These are phyloP conservation scores for Clarireedia hainanense DNA, from an alignment of 2,329 filamentous ascomycete genomes.

Conservation along the genomic window DNA sequence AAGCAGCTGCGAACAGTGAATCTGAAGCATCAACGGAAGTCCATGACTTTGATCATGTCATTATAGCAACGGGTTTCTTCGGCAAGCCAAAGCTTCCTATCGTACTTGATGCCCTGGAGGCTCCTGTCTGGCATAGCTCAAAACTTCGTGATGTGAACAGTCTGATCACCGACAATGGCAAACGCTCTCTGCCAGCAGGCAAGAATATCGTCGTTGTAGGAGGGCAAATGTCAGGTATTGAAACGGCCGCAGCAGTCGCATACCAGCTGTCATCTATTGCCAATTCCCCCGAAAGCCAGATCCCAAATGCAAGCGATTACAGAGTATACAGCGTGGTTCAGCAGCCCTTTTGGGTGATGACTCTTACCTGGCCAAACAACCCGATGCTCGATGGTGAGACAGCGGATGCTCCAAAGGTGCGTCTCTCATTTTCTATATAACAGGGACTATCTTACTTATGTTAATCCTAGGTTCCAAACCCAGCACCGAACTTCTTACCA, in stretches of 20 bases:
- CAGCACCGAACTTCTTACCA: constrained; percentile 58
- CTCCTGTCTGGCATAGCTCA: constrained; percentile 59
- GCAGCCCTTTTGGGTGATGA: constrained; percentile 65
- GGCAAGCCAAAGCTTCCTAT: constrained; percentile 49
- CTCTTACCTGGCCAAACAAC: constrained; percentile 37
- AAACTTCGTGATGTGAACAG: constrained; percentile 48
- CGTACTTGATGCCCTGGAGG: constrained; percentile 29
- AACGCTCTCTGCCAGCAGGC: constrained; percentile 26
- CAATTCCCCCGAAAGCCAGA: constrained; percentile 41
- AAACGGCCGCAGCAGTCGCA: constrained; percentile 66
- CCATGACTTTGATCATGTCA: constrained; percentile 55
- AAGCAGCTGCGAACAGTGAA: background rate
- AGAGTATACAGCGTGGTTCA: constrained; percentile 62
- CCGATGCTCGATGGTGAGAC: constrained; percentile 14
- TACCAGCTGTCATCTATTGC: constrained; percentile 58
- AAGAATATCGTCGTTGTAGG: constrained; percentile 68
- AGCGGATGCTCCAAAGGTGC: constrained; percentile 20
- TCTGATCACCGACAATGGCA: constrained; percentile 35
- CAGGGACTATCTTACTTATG: constrained; percentile 18
- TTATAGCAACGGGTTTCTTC: constrained; percentile 74
- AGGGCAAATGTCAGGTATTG: constrained; percentile 75
- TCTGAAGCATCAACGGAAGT: background rate
- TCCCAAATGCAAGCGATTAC: constrained; percentile 41
- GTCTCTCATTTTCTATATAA: background rate
- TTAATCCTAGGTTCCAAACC: constrained; percentile 27